A percentile compares a stretch with the other conserved stretches of the same genome.
These are phyloP conservation scores for Annulohypoxylon nitens DNA, from an alignment of 495 filamentous ascomycete genomes.

Conservation along the genomic window DNA sequence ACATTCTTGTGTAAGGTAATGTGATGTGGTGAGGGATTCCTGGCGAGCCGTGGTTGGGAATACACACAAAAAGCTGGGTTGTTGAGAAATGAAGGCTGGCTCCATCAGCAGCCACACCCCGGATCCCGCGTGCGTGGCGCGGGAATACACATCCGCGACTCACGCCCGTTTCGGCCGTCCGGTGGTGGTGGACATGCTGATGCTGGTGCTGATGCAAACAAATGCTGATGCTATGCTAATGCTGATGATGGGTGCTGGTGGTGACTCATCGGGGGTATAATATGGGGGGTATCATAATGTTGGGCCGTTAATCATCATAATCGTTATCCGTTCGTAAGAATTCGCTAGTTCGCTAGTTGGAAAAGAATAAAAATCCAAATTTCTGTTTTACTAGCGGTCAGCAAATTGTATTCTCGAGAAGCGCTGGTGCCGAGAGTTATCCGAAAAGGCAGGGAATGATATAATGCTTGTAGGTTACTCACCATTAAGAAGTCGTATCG, in stretches of 20 bases:
- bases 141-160: slow-evolving; percentile 16
- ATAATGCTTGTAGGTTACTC: slow-evolving; percentile 20
- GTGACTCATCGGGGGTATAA: slow-evolving; percentile 9
- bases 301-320: slow-evolving; percentile 37
- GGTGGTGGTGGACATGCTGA: background rate
- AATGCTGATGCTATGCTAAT: background rate
- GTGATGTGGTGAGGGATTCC: background rate
- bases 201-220: background rate
- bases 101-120: background rate
- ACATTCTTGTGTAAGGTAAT: too few relatives aligned
- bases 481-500: slow-evolving; percentile 46
- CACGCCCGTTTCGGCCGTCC: background rate
- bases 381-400: slow-evolving; percentile 1
- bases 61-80: background rate
- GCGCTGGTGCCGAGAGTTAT: background rate
- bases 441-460: background rate
- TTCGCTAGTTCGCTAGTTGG: background rate
- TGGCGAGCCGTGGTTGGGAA: slow-evolving; percentile 16
- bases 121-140: slow-evolving; percentile 21
- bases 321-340: slow-evolving; percentile 37
- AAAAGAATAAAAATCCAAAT: slow-evolving; percentile 21
- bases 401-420: background rate
- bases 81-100: background rate
- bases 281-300: slow-evolving; percentile 39
- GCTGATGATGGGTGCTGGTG: background rate